phyloP scores from a whole-genome alignment of 345 rosid species.

The Hibiscus trionum region DNA sequence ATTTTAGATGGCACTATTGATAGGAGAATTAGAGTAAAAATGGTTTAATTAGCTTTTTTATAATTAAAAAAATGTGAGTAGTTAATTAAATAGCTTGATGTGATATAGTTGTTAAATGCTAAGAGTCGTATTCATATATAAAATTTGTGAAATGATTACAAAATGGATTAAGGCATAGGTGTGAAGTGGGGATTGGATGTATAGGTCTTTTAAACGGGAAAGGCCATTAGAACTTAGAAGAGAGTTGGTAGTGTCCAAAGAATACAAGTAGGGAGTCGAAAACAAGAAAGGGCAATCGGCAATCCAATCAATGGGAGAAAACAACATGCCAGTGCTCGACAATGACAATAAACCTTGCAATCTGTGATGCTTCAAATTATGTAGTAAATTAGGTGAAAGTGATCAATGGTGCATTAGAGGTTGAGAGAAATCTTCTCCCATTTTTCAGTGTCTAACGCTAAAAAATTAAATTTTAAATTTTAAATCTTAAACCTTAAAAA shows the following conservation, averaged over 20 bases:
- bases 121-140: neutral
- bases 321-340: neutral
- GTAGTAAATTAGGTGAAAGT: neutral
- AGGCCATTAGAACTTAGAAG: neutral
- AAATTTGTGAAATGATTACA: neutral
- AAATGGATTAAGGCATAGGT: neutral
- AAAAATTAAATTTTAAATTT: too few relatives aligned
- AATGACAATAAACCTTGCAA: neutral
- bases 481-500: too few relatives aligned
- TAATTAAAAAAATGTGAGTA: too few relatives aligned
- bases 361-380: neutral
- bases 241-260: neutral
- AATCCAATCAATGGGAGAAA: neutral
- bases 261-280: slow-evolving; percentile 8
- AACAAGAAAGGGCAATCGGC: neutral
- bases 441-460: too few relatives aligned
- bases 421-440: too few relatives aligned
- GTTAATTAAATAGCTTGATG: neutral
- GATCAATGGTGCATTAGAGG: neutral
- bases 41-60: too few relatives aligned
- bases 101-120: neutral
- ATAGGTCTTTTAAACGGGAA: neutral
- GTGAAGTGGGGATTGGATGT: neutral
- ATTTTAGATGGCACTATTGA: too few relatives aligned
- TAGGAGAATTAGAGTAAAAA: too few relatives aligned